Conservation (phyloP, 2,329 filamentous ascomycete genomes). For the Rhynchosporium agropyri region DNA sequence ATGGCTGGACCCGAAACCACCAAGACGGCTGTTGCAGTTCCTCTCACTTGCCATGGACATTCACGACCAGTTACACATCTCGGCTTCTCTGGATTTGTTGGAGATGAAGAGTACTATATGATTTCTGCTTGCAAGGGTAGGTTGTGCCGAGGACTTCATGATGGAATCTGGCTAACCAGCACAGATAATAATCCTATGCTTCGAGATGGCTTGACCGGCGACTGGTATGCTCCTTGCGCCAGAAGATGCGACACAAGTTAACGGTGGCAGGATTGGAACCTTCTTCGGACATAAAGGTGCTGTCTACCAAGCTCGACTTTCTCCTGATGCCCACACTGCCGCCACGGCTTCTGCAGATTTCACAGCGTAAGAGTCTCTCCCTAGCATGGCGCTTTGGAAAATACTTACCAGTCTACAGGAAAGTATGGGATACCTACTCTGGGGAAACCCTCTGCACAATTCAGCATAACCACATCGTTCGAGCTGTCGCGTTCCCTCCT, state of each 20-base stretch:
- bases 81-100: slow-evolving; percentile 67
- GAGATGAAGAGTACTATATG: slow-evolving; percentile 69
- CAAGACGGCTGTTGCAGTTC: slow-evolving; percentile 57
- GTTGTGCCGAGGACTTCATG: neutral
- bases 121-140: slow-evolving; percentile 73
- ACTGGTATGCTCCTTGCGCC: slow-evolving; percentile 63
- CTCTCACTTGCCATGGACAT: slow-evolving; percentile 75
- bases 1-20: slow-evolving; percentile 39
- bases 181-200: slow-evolving; percentile 98
- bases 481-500: slow-evolving; percentile 85
- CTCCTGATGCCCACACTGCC: slow-evolving; percentile 82
- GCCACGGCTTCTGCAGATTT: slow-evolving; percentile 97
- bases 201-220: slow-evolving; percentile 90
- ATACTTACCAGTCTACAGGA: slow-evolving; percentile 57
- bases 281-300: slow-evolving; percentile 98
- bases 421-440: slow-evolving; percentile 95
- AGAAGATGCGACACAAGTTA: slow-evolving; percentile 24
- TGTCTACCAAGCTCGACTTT: slow-evolving; percentile 93
- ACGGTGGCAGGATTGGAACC: slow-evolving; percentile 74
- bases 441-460: slow-evolving; percentile 87
- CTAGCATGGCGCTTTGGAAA: slow-evolving; percentile 4
- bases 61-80: slow-evolving; percentile 75
- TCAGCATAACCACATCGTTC: slow-evolving; percentile 92
- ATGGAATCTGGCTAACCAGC: slow-evolving; percentile 27
- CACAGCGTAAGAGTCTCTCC: slow-evolving; percentile 67